Conservation (phyloP, 352 stramenopile genomes). For the Globisporangium perplexum region DNA sequence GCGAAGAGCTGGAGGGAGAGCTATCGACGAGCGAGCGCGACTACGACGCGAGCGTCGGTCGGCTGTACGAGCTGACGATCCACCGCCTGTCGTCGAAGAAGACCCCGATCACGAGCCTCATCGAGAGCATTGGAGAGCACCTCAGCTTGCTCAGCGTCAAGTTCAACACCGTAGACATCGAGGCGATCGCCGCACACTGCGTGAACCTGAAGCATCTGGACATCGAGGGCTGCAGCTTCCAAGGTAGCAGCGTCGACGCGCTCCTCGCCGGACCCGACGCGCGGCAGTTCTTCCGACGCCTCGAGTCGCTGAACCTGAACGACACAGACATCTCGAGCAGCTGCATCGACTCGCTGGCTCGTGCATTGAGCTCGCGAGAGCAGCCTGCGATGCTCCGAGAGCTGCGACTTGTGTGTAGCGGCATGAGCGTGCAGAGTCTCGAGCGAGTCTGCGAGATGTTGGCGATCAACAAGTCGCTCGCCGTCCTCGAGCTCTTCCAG, state of each 20-base stretch:
- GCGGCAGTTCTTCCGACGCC: background rate
- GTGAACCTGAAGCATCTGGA: constrained; percentile 5
- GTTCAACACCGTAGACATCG: constrained; percentile 4
- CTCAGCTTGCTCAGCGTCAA: constrained; percentile 5
- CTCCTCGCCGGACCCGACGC: background rate
- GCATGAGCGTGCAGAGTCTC: background rate
- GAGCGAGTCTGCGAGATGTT: constrained; percentile 2
- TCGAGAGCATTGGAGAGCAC: constrained; percentile 3
- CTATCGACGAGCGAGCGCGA: background rate
- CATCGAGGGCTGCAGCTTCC: constrained; percentile 7
- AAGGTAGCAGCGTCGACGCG: background rate
- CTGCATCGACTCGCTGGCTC: background rate
- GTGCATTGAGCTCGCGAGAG: background rate
- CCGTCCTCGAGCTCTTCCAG: background rate
- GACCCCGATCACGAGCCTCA: constrained; percentile 3
- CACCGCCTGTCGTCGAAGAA: constrained; percentile 7
- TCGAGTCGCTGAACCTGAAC: constrained; percentile 6
- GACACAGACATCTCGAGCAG: constrained; percentile 1
- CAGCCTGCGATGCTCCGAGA: background rate
- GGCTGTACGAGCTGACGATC: constrained; percentile 3
- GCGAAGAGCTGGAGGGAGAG: no score
- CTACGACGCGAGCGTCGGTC: background rate
- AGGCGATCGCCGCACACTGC: background rate
- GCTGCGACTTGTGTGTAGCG: background rate
- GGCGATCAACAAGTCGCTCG: background rate